Evolutionary conservation across 345 rosid species (phyloP).

Genomic region (Gynandropsis gynandra): DNA sequence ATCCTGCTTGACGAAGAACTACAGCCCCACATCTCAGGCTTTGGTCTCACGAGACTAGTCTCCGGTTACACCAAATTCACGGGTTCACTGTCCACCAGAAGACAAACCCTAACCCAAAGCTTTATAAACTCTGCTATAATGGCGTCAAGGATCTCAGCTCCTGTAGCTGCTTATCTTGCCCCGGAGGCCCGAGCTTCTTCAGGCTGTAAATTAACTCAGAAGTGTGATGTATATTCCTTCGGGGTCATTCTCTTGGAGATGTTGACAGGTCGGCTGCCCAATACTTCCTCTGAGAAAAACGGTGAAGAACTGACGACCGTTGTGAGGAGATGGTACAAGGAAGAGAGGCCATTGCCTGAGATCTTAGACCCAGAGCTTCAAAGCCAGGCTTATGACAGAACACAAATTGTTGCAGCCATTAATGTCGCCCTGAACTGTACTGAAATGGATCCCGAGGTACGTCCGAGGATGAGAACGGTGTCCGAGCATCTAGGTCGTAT

Average conservation of each 20-base stretch:
- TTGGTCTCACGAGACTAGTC: conserved; percentile 59
- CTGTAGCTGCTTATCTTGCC: conserved; percentile 52
- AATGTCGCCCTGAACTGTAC: conserved; percentile 88
- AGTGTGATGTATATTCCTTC: conserved; percentile 78
- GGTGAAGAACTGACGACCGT: conserved; percentile 58
- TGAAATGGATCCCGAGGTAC: conserved; percentile 75
- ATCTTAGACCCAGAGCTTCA: conserved; percentile 61
- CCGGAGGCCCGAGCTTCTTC: conserved; percentile 68
- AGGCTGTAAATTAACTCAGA: conserved; percentile 67
- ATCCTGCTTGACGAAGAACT: conserved; percentile 77
- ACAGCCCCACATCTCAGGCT: conserved; percentile 73
- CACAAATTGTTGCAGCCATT: conserved; percentile 58
- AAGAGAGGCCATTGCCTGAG: conserved; percentile 61
- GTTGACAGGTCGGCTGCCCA: conserved; percentile 58
- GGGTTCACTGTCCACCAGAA: conserved; percentile 35
- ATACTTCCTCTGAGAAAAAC: conserved; percentile 46
- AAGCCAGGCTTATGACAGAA: conserved; percentile 54
- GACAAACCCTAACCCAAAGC: conserved; percentile 37
- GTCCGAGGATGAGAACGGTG: conserved; percentile 82
- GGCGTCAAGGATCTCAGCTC: conserved; percentile 43
- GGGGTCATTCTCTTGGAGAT: conserved; percentile 86
- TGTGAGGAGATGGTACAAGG: conserved; percentile 60
- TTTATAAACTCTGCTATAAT: conserved; percentile 27
- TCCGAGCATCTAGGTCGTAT: conserved; percentile 73
- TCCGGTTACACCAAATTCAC: conserved; percentile 36